Conservation (phyloP, 2,329 filamentous ascomycete genomes). For the Ophidiomyces ophidiicola region DNA sequence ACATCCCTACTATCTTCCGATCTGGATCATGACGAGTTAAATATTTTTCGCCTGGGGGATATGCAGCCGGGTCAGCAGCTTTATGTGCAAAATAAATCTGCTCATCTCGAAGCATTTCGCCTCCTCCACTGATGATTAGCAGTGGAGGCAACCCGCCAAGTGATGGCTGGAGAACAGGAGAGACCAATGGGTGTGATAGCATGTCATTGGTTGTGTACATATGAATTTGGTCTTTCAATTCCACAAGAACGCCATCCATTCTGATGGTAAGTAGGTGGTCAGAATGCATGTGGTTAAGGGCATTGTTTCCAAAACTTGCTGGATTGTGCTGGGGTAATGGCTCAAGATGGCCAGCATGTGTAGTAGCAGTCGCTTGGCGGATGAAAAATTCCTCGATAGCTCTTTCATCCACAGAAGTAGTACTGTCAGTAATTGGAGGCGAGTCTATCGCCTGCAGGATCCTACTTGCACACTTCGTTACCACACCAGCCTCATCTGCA, state of each 20-base stretch:
- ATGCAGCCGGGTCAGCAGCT: conserved; percentile 68
- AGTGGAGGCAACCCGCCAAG: conserved; percentile 82
- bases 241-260: conserved; percentile 57
- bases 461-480: conserved; percentile 39
- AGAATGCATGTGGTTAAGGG: conserved; percentile 5
- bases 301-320: conserved; percentile 17
- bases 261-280: conserved; percentile 47
- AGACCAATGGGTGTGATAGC: conserved; percentile 76
- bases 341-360: conserved; percentile 22
- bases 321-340: conserved; percentile 6
- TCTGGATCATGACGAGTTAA: conserved; percentile 52
- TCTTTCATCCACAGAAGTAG: conserved; percentile 5
- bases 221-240: conserved; percentile 86
- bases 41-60: conserved; percentile 54
- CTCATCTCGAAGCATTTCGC: conserved; percentile 81
- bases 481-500: conserved; percentile 52
- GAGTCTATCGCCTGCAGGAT: conserved; percentile 11
- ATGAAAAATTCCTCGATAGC: conserved; percentile 13
- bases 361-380: conserved; percentile 21
- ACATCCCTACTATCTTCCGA: conserved; percentile 45
- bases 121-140: conserved; percentile 74
- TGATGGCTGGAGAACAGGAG: conserved; percentile 74
- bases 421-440: conserved; percentile 10
- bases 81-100: conserved; percentile 94
- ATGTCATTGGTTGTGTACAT: conserved; percentile 75